Conservation (phyloP, 1,284 basidiomycete species). For the Moniliophthora roreri region DNA sequence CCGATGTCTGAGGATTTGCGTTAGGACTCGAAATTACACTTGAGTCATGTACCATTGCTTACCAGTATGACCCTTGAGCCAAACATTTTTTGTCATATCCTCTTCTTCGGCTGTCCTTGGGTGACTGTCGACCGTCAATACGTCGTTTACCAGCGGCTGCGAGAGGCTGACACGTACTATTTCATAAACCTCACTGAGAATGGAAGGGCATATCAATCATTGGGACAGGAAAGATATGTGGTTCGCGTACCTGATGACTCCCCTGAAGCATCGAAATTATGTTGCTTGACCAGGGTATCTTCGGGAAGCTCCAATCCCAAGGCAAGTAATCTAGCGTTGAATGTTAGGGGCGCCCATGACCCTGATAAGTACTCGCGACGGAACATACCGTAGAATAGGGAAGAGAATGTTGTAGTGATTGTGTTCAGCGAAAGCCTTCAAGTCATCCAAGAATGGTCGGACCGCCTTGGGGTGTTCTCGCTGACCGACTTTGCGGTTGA, state of each 20-base stretch:
- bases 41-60: background rate
- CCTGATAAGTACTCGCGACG: background rate
- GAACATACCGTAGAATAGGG: conserved; percentile 11
- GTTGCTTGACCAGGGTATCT: conserved; percentile 31
- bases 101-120: conserved; percentile 46
- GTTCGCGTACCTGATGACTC: conserved; percentile 29
- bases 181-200: conserved; percentile 39
- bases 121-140: conserved; percentile 26
- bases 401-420: conserved; percentile 12
- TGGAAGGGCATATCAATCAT: background rate
- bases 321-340: conserved; percentile 19
- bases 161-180: conserved; percentile 24
- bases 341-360: background rate
- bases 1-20: conserved; percentile 35
- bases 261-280: conserved; percentile 26
- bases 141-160: background rate
- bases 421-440: conserved; percentile 10
- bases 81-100: conserved; percentile 39
- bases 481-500: conserved; percentile 8
- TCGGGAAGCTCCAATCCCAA: conserved; percentile 34
- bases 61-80: conserved; percentile 52
- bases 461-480: conserved; percentile 5
- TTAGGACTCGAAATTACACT: background rate
- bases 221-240: background rate
- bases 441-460: conserved; percentile 9